Percentiles rank a stretch among this genome's conserved stretches.
These are phyloP conservation scores for Venturia aucupariae DNA, from an alignment of 2,329 filamentous ascomycete genomes.

Conservation along the genomic window DNA sequence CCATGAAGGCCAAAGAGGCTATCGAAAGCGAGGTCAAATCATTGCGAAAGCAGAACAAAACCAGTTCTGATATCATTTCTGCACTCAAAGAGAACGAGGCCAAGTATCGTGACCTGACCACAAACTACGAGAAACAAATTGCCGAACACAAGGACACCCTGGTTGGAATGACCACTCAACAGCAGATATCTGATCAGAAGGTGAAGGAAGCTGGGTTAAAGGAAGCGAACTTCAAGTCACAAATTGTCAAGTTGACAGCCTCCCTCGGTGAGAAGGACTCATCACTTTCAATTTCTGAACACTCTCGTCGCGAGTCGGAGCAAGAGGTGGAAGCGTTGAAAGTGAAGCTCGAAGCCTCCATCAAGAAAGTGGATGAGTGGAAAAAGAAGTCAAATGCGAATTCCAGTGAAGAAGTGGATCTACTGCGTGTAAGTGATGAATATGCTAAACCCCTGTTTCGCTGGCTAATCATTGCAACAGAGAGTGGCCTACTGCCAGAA, in stretches of 20 bases:
- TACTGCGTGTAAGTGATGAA: constrained; percentile 65
- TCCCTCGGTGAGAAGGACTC: constrained; percentile 69
- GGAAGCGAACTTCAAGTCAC: constrained; percentile 51
- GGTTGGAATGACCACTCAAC: constrained; percentile 58
- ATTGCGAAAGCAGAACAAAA: constrained; percentile 72
- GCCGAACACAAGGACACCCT: constrained; percentile 74
- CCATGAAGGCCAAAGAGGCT: constrained; percentile 87
- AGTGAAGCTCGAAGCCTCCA: constrained; percentile 64
- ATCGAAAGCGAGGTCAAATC: constrained; percentile 71
- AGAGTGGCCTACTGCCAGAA: constrained; percentile 79
- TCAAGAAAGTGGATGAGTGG: constrained; percentile 78
- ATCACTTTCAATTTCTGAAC: constrained; percentile 54
- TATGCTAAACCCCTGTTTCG: constrained; percentile 16
- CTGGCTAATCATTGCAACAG: constrained; percentile 38
- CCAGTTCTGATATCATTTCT: constrained; percentile 87
- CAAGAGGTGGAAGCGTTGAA: constrained; percentile 72
- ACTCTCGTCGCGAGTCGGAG: constrained; percentile 50
- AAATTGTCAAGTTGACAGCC: constrained; percentile 67
- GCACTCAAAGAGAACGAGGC: constrained; percentile 86
- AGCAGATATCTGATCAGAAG: constrained; percentile 62
- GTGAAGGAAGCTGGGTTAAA: constrained; percentile 35
- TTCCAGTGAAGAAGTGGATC: constrained; percentile 72
- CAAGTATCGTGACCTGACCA: constrained; percentile 63
- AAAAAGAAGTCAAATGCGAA: constrained; percentile 75
- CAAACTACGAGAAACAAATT: constrained; percentile 85